Evolutionary conservation across 495 filamentous ascomycete genomes (phyloP).

Genomic region (Neurospora cerealis): DNA sequence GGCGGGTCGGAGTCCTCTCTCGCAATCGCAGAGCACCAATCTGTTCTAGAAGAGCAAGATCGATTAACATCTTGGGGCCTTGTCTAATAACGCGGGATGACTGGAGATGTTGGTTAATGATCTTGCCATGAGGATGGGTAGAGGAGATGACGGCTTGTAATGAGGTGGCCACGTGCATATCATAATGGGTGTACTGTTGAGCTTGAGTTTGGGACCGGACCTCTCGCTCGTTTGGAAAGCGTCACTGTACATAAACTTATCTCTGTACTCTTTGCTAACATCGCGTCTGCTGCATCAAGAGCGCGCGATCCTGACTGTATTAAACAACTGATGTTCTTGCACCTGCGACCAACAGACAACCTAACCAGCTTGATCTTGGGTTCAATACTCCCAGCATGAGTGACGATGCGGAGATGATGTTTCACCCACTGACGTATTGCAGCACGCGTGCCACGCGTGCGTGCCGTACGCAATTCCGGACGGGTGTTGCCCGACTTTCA

Average conservation of each 20-base stretch:
- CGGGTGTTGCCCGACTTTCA: not conserved
- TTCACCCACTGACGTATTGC: not conserved
- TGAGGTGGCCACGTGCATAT: not conserved
- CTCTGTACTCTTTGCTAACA: not conserved
- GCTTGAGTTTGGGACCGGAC: not conserved
- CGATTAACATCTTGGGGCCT: not conserved
- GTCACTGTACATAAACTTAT: not conserved
- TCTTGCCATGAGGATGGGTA: not conserved
- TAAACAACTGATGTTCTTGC: not conserved
- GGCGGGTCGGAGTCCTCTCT: slow-evolving; percentile 24
- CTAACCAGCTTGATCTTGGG: not conserved
- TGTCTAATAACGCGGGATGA: not conserved
- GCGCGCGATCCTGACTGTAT: not conserved
- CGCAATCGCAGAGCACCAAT: slow-evolving; percentile 13
- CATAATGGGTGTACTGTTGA: not conserved
- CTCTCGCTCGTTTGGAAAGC: not conserved
- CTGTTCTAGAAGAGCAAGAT: slow-evolving; percentile 11
- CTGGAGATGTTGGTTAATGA: not conserved
- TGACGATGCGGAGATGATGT: not conserved
- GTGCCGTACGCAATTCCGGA: not conserved
- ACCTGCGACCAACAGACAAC: not conserved
- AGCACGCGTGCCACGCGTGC: not conserved
- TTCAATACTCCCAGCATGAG: not conserved
- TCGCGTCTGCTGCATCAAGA: not conserved
- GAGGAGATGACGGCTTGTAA: not conserved